A percentile compares a stretch with the other conserved stretches of the same genome.
These are phyloP conservation scores for Colletotrichum agaves DNA, from an alignment of 2,329 filamentous ascomycete genomes.

Conservation along the genomic window DNA sequence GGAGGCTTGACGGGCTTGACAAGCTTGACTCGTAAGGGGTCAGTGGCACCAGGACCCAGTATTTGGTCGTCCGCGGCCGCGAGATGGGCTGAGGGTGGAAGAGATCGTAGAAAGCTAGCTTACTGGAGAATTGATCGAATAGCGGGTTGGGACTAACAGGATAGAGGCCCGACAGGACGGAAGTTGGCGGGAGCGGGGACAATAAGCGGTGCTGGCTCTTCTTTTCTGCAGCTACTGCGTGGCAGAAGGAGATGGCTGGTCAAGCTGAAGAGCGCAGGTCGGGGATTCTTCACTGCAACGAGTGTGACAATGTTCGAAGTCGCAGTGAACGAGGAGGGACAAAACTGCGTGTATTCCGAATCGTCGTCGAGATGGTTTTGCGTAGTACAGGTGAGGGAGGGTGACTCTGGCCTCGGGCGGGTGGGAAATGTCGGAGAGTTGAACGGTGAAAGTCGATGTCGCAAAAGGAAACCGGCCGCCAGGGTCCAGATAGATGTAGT, in stretches of 20 bases:
- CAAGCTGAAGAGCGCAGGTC: background rate
- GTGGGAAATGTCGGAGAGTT: background rate
- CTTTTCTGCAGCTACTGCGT: background rate
- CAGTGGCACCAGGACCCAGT: constrained; percentile 24
- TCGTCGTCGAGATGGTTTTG: background rate
- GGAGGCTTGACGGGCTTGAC: constrained; percentile 6
- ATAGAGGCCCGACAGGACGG: background rate
- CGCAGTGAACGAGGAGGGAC: background rate
- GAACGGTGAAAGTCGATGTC: background rate
- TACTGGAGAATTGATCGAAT: constrained; percentile 9
- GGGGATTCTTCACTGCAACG: constrained; percentile 6
- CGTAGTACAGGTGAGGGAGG: background rate
- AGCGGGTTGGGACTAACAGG: background rate
- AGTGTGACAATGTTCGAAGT: constrained; percentile 6
- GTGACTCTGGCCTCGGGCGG: background rate
- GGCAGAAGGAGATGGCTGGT: constrained; percentile 4
- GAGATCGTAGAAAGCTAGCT: constrained; percentile 8
- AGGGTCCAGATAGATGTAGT: constrained; percentile 33
- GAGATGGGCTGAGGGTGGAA: constrained; percentile 15
- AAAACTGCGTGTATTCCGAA: background rate
- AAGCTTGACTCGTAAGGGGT: constrained; percentile 26
- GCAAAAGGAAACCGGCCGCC: constrained; percentile 15
- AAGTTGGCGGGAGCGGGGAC: background rate
- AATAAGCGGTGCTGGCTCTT: constrained; percentile 17
- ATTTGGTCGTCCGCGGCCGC: constrained; percentile 16